These are phyloP conservation scores for Annulohypoxylon maeteangense DNA, from an alignment of 495 filamentous ascomycete genomes.

Conservation along the genomic window DNA sequence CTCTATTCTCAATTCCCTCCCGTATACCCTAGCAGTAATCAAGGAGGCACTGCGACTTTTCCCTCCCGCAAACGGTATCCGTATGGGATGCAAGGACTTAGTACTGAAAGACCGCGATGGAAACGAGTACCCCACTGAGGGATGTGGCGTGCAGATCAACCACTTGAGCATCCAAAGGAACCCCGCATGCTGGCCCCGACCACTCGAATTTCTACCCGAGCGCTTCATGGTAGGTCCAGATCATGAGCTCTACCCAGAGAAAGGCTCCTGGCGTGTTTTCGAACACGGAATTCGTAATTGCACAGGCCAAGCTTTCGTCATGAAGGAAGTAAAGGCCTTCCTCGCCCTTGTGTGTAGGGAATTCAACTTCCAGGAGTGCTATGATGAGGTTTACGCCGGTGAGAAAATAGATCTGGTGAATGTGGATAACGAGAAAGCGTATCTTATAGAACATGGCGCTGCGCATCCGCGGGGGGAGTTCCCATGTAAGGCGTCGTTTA, in stretches of 20 bases:
- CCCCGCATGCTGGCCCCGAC: conserved; percentile 47
- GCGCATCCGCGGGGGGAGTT: conserved; percentile 43
- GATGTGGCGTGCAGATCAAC: conserved; percentile 48
- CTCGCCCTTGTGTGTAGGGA: conserved; percentile 56
- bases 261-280: conserved; percentile 63
- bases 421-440: conserved; percentile 44
- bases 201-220: conserved; percentile 54
- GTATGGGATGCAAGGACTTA: conserved; percentile 48
- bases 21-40: conserved; percentile 60
- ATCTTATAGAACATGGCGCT: conserved; percentile 41
- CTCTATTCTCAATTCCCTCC: conserved; percentile 52
- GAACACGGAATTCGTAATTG: conserved; percentile 61
- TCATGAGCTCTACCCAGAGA: conserved; percentile 48
- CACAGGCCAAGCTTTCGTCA: conserved; percentile 63
- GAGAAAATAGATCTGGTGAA: conserved; percentile 40
- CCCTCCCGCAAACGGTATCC: conserved; percentile 47
- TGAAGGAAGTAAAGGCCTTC: conserved; percentile 59
- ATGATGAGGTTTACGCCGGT: conserved; percentile 43
- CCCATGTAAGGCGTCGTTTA: conserved; percentile 41
- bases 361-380: conserved; percentile 56
- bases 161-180: conserved; percentile 49
- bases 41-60: conserved; percentile 62
- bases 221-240: conserved; percentile 51
- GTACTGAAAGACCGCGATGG: conserved; percentile 43
- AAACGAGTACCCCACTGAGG: conserved; percentile 51